These are phyloP conservation scores for Kodamaea neixiangensis DNA, from an alignment of 805 yeast genomes.

Conservation along the genomic window DNA sequence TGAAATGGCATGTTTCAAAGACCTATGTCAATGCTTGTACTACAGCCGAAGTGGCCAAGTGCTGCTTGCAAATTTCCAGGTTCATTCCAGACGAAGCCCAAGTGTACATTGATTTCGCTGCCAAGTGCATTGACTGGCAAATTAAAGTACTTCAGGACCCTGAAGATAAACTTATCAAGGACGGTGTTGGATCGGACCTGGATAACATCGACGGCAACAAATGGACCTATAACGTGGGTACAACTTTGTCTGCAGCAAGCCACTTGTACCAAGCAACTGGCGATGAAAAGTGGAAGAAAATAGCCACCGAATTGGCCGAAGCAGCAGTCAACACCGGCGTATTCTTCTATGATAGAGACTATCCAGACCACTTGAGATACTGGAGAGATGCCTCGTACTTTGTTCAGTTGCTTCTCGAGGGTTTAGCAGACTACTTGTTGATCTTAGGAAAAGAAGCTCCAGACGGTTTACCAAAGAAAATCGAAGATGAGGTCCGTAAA, in stretches of 20 bases:
- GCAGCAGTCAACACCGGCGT: conserved; percentile 60
- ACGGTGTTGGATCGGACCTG: conserved; percentile 55
- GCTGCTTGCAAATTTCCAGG: conserved; percentile 56
- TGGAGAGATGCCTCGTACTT: conserved; percentile 68
- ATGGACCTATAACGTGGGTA: conserved; percentile 70
- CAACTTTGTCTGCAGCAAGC: conserved; percentile 57
- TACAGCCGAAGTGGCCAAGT: conserved; percentile 66
- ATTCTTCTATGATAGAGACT: conserved; percentile 65
- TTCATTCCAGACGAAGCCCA: conserved; percentile 50
- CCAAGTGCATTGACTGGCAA: conserved; percentile 59
- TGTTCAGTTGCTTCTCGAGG: conserved; percentile 64
- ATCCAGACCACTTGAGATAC: conserved; percentile 52
- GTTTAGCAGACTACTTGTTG: conserved; percentile 63
- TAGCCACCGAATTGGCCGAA: conserved; percentile 50
- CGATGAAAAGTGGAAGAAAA: conserved; percentile 50
- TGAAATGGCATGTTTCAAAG: conserved; percentile 65
- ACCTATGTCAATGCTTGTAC: conserved; percentile 65
- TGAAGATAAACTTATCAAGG: conserved; percentile 56
- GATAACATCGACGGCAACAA: conserved; percentile 48
- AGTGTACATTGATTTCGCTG: conserved; percentile 58
- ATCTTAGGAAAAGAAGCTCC: conserved; percentile 47
- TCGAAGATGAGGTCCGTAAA: conserved; percentile 48
- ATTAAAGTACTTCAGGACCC: conserved; percentile 52
- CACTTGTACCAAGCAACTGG: conserved; percentile 51
- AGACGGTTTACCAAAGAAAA: conserved; percentile 35